Percentiles rank a stretch among this genome's conserved stretches.
Evolutionary conservation across 306 rosid species (phyloP).

Genomic region (Fagus crenata): DNA sequence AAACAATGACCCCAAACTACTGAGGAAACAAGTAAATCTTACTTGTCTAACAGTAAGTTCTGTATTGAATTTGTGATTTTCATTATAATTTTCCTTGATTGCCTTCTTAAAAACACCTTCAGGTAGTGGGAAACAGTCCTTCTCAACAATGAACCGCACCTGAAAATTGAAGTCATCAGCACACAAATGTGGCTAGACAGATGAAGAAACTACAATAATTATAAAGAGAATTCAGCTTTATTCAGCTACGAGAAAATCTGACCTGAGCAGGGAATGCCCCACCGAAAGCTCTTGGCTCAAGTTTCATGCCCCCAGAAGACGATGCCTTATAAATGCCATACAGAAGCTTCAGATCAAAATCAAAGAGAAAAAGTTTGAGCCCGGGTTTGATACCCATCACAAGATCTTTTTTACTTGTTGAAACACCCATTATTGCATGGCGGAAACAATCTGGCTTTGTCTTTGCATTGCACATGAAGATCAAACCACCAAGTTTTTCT

Average conservation of each 20-base stretch:
- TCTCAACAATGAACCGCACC: conserved; percentile 67
- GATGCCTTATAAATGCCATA: conserved; percentile 81
- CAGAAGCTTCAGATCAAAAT: conserved; percentile 82
- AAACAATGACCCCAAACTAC: too few relatives aligned
- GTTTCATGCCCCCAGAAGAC: conserved; percentile 74
- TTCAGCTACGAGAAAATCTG: conserved; percentile 16
- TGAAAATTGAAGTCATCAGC: conserved; percentile 40
- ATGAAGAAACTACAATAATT: conserved; percentile 10
- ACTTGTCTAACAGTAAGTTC: too few relatives aligned
- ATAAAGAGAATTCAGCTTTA: conserved; percentile 1
- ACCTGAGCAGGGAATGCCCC: conserved; percentile 97
- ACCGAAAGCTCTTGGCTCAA: conserved; percentile 81
- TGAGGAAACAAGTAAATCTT: too few relatives aligned
- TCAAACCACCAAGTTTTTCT: conserved; percentile 76
- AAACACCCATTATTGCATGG: conserved; percentile 77
- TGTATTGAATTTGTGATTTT: conserved; percentile 64
- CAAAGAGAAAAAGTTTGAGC: conserved; percentile 78
- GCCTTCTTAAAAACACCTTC: conserved; percentile 77
- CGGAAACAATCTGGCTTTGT: conserved; percentile 88
- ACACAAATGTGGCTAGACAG: conserved; percentile 22
- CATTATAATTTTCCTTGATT: conserved; percentile 75
- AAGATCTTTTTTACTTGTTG: conserved; percentile 55
- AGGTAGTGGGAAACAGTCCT: conserved; percentile 82
- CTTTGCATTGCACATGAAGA: conserved; percentile 91
- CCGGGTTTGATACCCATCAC: conserved; percentile 70